Base-by-base conservation (phyloP, 2,329 filamentous ascomycete genomes). In the Herpotrichia juniperi region DNA sequence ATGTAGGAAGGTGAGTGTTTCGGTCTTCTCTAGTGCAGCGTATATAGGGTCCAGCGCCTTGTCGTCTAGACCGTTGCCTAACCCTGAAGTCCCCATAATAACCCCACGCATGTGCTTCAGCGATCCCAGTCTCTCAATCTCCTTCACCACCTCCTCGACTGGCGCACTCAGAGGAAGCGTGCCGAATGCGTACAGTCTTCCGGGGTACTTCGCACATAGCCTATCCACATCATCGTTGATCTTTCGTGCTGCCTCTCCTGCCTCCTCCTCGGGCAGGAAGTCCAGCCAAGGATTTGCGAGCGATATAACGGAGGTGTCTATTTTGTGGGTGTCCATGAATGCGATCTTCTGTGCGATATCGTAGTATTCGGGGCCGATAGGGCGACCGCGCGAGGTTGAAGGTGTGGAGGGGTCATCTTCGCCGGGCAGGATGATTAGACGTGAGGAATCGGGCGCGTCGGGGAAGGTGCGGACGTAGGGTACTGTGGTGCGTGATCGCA, bases 281-380 rank as follows among this genome's bases (percentile, higher is more conserved):
- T 97, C 93, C 2, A 97, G 82, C 93, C 93, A 97, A 0, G 93
- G 93, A 68, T 97, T 97, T 12, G 93, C 93, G 19, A 96, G 85
- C 0, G 90, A 94, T 57, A 97, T 86, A 45, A 96, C 89, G 1
- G 90, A 94, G 58, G 88, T 86, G 72, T 89, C 83, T 70, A 97
- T 96, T 47, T 78, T 78, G 75, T 97, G 93, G 14, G 81, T 83
- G 71, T 91, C 82, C 93, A 97, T 97, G 76, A 97, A 96, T 43
- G 85, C 81, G 12, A 96, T 81, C 68, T 96, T 97, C 62, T 90
- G 82, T 14, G 80, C 76, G 51, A 96, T 87, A 39, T 91, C 90
- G 56, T 87, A 90, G 79, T 93, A 97, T 64, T 93, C 90, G 1
- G 85, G 80, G 19, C 91, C 93, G 37, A 97, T 85, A 3, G 93